Percentiles rank a stretch among this genome's conserved stretches.
Evolutionary conservation across 2,329 filamentous ascomycete genomes (phyloP).

Genomic region (Colletotrichum simmondsii): DNA sequence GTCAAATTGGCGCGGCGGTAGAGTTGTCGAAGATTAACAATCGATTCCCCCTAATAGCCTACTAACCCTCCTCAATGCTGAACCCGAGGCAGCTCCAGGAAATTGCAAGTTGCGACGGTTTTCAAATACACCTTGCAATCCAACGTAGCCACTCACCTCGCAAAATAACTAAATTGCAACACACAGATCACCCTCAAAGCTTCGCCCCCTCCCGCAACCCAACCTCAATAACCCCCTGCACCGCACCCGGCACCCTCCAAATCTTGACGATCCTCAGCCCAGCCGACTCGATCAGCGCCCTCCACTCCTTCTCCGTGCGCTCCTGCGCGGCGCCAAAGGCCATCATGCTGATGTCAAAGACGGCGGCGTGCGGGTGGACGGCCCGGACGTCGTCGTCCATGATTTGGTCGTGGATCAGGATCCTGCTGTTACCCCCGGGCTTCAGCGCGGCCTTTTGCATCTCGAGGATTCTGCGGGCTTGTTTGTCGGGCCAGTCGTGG

Average conservation of each 20-base stretch:
- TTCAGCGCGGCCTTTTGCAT: slow-evolving; percentile 55
- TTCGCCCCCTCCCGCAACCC: neutral
- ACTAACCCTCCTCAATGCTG: too few species aligned
- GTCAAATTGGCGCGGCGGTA: too few species aligned
- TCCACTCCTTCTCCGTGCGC: slow-evolving; percentile 20
- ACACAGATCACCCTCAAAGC: slow-evolving; percentile 43
- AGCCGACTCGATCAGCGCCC: neutral
- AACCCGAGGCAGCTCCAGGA: too few species aligned
- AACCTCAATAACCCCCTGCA: slow-evolving; percentile 3
- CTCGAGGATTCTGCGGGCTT: slow-evolving; percentile 51
- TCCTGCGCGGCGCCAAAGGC: neutral
- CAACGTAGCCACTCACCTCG: too few species aligned
- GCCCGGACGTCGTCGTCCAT: slow-evolving; percentile 42
- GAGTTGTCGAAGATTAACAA: too few species aligned
- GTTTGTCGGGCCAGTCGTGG: slow-evolving; percentile 65
- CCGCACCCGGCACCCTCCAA: slow-evolving; percentile 1
- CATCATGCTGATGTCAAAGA: slow-evolving; percentile 13
- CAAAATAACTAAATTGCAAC: too few species aligned
- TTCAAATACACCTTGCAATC: too few species aligned
- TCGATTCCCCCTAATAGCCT: too few species aligned
- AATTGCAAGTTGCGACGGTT: too few species aligned
- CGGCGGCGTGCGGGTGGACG: slow-evolving; percentile 17
- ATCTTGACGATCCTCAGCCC: slow-evolving; percentile 24
- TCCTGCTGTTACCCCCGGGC: slow-evolving; percentile 47
- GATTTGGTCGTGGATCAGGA: slow-evolving; percentile 51